A percentile compares a stretch with the other conserved stretches of the same genome.
Conservation (phyloP, 1,284 basidiomycete species). For the Sparassis latifolia region DNA sequence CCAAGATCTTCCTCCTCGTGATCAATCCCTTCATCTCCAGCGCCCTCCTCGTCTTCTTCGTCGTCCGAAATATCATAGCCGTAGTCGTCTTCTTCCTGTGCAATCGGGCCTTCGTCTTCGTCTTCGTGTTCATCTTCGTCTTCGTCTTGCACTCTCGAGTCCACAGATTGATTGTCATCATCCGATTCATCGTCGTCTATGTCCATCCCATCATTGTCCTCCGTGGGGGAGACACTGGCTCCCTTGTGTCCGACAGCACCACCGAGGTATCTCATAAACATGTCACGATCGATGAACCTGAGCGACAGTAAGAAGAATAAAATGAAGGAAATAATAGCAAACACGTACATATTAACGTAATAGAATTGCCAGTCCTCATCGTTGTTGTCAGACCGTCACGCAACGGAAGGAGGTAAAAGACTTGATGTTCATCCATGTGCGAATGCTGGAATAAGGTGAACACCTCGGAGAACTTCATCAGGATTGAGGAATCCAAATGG, state of each 20-base stretch:
- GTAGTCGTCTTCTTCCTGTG: background rate
- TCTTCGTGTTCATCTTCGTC: no score
- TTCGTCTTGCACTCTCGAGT: background rate
- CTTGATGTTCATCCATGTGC: constrained; percentile 17
- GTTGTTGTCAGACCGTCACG: constrained; percentile 8
- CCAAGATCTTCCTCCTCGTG: background rate
- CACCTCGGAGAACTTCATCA: constrained; percentile 24
- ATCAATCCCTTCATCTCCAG: background rate
- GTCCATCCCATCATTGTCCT: background rate
- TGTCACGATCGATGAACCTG: constrained; percentile 8
- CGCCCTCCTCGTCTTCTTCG: background rate
- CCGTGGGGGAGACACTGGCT: background rate
- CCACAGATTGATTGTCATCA: background rate
- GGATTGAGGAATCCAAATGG: constrained; percentile 39
- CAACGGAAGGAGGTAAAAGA: constrained; percentile 19
- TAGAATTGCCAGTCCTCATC: constrained; percentile 27
- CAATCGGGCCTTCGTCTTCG: background rate
- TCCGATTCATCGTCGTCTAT: background rate
- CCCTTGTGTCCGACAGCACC: constrained; percentile 6
- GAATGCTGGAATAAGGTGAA: constrained; percentile 33
- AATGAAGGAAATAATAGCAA: background rate
- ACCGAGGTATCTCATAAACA: constrained; percentile 7
- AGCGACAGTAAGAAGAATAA: background rate
- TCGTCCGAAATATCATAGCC: background rate
- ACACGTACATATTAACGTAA: constrained; percentile 30